These are phyloP conservation scores for Arctium minus DNA, from an alignment of 129 eudicot genomes.

Conservation along the genomic window DNA sequence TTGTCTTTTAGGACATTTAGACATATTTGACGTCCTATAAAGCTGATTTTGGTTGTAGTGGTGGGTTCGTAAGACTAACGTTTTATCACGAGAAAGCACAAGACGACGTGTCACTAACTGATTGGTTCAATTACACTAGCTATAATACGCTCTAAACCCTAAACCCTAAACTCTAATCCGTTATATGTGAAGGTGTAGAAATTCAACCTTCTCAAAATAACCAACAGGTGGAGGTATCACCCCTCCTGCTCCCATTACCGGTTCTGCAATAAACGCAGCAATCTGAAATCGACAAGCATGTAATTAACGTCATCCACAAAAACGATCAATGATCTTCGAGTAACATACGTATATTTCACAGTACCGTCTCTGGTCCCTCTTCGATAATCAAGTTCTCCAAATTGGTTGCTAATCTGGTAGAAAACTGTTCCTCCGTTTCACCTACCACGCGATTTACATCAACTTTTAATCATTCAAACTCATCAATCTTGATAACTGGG, in stretches of 20 bases:
- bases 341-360: not conserved
- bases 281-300: constrained; percentile 47
- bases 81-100: too few species aligned
- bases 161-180: not conserved
- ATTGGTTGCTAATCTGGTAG: constrained; percentile 84
- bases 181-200: not conserved
- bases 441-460: constrained; percentile 34
- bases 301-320: constrained; percentile 1
- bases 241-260: constrained; percentile 99
- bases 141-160: not conserved
- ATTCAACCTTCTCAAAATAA: constrained; percentile 83
- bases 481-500: not conserved
- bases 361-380: constrained; percentile 99
- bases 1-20: not conserved
- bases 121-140: not conserved
- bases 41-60: not conserved
- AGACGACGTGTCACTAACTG: too few species aligned
- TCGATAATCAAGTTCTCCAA: constrained; percentile 80
- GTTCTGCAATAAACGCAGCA: constrained; percentile 98
- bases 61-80: too few species aligned
- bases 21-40: not conserved
- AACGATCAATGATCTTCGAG: not conserved
- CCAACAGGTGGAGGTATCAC: constrained; percentile 92
- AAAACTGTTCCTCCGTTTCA: constrained; percentile 88
- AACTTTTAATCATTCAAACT: not conserved